Conservation (phyloP, 257 asterid species). For the Petunia axillaris region DNA sequence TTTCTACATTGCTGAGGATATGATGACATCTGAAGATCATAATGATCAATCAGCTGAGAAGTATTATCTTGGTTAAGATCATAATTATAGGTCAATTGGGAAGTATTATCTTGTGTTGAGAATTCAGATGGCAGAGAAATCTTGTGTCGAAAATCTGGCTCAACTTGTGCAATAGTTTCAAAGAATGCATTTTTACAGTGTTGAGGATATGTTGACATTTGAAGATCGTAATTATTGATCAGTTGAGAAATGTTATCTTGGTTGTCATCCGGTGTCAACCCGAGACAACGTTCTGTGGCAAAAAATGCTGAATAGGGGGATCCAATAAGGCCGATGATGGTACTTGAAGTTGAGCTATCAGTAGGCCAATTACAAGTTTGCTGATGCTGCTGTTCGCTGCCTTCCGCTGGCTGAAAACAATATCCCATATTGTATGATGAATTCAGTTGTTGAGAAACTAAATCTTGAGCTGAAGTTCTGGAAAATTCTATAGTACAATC, state of each 20-base stretch:
- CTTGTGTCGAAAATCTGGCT: conserved; percentile 30
- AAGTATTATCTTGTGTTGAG: too few relatives aligned
- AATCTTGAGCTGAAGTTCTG: conserved; percentile 19
- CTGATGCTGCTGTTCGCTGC: conserved; percentile 20
- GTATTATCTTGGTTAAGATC: conserved; percentile 18
- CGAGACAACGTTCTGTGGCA: conserved; percentile 54
- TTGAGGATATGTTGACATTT: conserved; percentile 26
- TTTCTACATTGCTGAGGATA: conserved; percentile 34
- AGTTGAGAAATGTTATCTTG: conserved; percentile 25
- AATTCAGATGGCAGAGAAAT: conserved; percentile 10
- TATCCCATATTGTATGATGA: conserved; percentile 30
- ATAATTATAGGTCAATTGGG: too few relatives aligned
- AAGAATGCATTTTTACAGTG: conserved; percentile 42
- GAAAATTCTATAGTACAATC: conserved; percentile 41
- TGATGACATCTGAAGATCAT: conserved; percentile 27
- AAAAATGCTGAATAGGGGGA: conserved; percentile 57
- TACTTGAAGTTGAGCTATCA: conserved; percentile 41
- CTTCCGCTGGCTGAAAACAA: conserved; percentile 32
- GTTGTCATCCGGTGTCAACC: conserved; percentile 48
- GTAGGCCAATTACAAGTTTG: conserved; percentile 38
- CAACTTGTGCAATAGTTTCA: conserved; percentile 33
- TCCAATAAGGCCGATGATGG: conserved; percentile 61
- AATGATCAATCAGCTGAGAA: conserved; percentile 33
- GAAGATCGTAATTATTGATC: conserved; percentile 39
- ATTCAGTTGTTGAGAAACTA: conserved; percentile 37